Base-by-base conservation (phyloP, 2,329 filamentous ascomycete genomes). In the Nemania sp. region DNA sequence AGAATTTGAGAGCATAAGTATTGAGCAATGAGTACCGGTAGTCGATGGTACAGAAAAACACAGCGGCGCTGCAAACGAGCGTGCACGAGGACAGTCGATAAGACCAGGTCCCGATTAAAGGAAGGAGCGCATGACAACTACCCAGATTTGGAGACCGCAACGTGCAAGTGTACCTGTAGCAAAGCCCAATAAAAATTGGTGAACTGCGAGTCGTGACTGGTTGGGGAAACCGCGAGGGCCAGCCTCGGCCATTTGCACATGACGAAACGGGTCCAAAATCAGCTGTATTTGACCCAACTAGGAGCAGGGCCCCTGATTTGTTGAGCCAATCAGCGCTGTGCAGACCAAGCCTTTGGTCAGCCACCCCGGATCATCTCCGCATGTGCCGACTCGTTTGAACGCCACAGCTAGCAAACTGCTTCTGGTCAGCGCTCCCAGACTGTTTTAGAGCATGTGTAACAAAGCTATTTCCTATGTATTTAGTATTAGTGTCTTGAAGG, bases 291-390 rank as follows among this genome's bases (percentile, higher is more conserved):
- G 11, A 28, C 28, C 28, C 8, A 31, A 31, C 9, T 3, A 5
- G n/a, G 28, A 12, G 22, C 15, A 22, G 19, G 30, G 20, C 12
- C 26, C 26, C 19, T 19, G 47, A 36, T 17, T 7, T 51, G 47
- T 50, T 52, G 52, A 33, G 52, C 52, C 52, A 55, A 52, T 55
- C 37, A 47, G 36, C 12, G 31, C 23, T 5, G 11, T 9, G 19
- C 41, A 46, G 44, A 19, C 15, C 36, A 36, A 42, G 42, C 24
- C 34, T 42, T 9, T 23, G 9, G 34, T 22, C 24, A 40, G 49
- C 34, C 49, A 40, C 26, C 20, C 37, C 33, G 22, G 24, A 17
- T 31, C 49, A 33, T 46, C 22, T 22, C 24, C 42, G 34, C 49
- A 52, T 52, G 42, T 36, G 42, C 45, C n/a, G 24, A 45, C 17